Evolutionary conservation across 2,329 filamentous ascomycete genomes (phyloP).

Genomic region (Fusarium annulatum): DNA sequence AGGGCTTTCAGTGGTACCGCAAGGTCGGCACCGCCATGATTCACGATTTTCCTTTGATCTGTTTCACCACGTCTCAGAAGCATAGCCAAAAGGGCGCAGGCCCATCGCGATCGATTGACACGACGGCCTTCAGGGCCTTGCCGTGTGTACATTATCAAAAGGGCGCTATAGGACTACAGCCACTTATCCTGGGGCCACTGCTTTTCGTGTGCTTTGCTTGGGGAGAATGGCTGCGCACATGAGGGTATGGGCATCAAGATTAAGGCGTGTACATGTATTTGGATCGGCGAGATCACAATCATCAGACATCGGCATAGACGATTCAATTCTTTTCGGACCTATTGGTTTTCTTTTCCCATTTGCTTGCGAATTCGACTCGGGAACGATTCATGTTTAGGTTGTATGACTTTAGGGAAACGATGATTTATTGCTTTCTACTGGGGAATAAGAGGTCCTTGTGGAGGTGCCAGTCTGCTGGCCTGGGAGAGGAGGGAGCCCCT

Average conservation of each 20-base stretch:
- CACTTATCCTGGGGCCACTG: conserved; percentile 26
- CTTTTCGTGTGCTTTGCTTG: conserved; percentile 28
- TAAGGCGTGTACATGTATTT: conserved; percentile 50
- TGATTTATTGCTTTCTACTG: conserved; percentile 33
- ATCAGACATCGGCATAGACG: conserved; percentile 46
- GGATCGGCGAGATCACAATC: conserved; percentile 44
- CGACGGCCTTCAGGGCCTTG: conserved; percentile 42
- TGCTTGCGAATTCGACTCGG: conserved; percentile 29
- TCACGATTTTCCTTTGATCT: conserved; percentile 55
- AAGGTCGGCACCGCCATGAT: conserved; percentile 54
- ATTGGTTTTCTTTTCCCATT: conserved; percentile 35
- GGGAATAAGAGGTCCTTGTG: conserved; percentile 27
- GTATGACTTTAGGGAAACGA: conserved; percentile 44
- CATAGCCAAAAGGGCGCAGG: conserved; percentile 41
- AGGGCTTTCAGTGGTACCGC: conserved; percentile 44
- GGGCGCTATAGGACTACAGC: conserved; percentile 42
- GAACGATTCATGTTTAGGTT: conserved; percentile 35
- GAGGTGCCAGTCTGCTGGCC: conserved; percentile 34
- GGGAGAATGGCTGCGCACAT: conserved; percentile 25
- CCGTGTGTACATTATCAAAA: conserved; percentile 52
- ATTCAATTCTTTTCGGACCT: conserved; percentile 35
- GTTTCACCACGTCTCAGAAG: conserved; percentile 48
- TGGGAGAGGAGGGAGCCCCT: conserved; percentile 28
- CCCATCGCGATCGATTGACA: conserved; percentile 42
- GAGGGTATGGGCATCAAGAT: conserved; percentile 28